Evolutionary conservation across 2,329 filamentous ascomycete genomes (phyloP), one percentile per base, ranked within the genome.

Genomic region (Penicillium sumatraense): DNA sequence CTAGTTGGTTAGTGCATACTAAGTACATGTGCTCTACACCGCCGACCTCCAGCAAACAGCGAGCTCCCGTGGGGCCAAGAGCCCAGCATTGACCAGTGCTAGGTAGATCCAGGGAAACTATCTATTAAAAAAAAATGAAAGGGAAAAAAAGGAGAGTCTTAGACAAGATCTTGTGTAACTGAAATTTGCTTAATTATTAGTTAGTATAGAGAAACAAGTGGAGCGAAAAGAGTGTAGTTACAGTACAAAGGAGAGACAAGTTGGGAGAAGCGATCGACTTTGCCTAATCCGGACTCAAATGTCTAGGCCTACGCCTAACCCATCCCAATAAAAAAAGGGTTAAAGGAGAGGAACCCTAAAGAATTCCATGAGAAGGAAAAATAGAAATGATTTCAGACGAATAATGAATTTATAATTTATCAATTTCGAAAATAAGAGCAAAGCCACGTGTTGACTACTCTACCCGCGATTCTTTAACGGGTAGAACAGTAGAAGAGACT

Each of bases 31-130:
- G n/a, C 18, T 20, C 41, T 45, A 29, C 41, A 46, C 42, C 42
- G 42, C 42, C 18, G 27, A 16, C 24, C 20, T 13, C 20, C 20
- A 16, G 29, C 38, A 21, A 38, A 20, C 38, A 24, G 38, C 26
- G 42, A 46, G 42, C 42, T 46, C 27, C 26, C 42, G 42, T 46
- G 42, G 42, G 42, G 26, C 42, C 26, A 18, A 11, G 41, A 20
- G 26, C 5, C 16, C 40, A 26, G 35, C 35, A 38, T 38, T 18
- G 35, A 16, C 38, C 38, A 42, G 11, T n/a, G n/a, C 18, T 40
- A 40, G 21, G 18, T 13, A 20, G 14, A 14, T 20, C 16, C 35
- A 18, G 16, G 21, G 8, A 8, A 20, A 11, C 35, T 9, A 20
- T 18, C 9, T 38, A 18, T 21, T 6, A 8, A 16, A 18, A 16